A percentile compares a stretch with the other conserved stretches of the same genome.
Conservation (phyloP, 352 stramenopile species). For the Thraustochytrium sp. region DNA sequence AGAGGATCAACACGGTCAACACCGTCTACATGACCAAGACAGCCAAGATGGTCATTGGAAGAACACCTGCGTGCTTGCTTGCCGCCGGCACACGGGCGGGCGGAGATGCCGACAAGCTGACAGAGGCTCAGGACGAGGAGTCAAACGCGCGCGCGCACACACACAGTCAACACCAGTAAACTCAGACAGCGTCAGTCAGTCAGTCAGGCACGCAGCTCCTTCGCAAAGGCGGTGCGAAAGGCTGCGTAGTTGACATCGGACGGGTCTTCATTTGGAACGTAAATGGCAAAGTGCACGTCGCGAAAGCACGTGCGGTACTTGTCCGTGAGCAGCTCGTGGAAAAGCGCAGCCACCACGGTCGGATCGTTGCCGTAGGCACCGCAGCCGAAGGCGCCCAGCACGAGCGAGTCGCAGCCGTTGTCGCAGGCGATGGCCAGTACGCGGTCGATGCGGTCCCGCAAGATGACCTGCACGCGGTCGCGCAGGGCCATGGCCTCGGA, state of each 20-base stretch:
- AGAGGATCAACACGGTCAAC: too few relatives aligned
- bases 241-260: not conserved
- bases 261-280: not conserved
- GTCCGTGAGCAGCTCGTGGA: not conserved
- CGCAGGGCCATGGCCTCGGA: not conserved
- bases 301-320: not conserved
- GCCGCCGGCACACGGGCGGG: too few relatives aligned
- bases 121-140: too few relatives aligned
- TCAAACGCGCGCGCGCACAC: too few relatives aligned
- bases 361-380: conserved; percentile 5
- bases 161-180: too few relatives aligned
- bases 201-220: too few relatives aligned
- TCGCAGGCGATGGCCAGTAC: not conserved
- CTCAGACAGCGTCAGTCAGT: too few relatives aligned
- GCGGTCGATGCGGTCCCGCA: not conserved
- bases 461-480: not conserved
- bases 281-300: not conserved
- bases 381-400: conserved; percentile 9
- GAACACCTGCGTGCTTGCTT: too few relatives aligned
- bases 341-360: not conserved
- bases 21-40: too few relatives aligned
- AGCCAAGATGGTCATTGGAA: too few relatives aligned
- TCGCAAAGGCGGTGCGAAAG: not conserved
- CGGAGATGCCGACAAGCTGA: too few relatives aligned
- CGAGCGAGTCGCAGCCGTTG: not conserved